These are phyloP conservation scores for Populus hybrid DNA, from an alignment of 441 rosid genomes.

Conservation along the genomic window DNA sequence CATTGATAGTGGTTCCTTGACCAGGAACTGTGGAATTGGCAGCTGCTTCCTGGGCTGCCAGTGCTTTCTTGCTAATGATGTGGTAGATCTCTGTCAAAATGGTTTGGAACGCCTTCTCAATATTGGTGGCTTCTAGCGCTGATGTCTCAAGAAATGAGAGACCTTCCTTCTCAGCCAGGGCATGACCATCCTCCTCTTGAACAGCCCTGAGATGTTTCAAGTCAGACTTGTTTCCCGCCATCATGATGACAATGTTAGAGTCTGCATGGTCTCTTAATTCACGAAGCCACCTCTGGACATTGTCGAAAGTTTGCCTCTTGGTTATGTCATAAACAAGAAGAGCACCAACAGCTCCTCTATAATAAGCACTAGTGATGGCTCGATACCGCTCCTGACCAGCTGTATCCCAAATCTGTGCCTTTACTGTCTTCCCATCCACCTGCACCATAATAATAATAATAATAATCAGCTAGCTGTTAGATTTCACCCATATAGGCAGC, in stretches of 20 bases:
- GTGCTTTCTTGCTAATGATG: slow-evolving; percentile 86
- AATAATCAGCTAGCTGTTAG: neutral
- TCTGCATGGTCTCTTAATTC: slow-evolving; percentile 93
- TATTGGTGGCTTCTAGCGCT: slow-evolving; percentile 75
- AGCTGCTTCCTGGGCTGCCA: slow-evolving; percentile 88
- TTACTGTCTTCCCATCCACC: slow-evolving; percentile 91
- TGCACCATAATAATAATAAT: slow-evolving; percentile 11
- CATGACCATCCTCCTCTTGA: slow-evolving; percentile 62
- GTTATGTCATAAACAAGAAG: slow-evolving; percentile 20
- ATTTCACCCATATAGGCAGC: neutral
- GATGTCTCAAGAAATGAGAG: slow-evolving; percentile 93
- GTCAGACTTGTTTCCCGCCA: slow-evolving; percentile 93
- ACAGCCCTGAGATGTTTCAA: slow-evolving; percentile 82
- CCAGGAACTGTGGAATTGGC: slow-evolving; percentile 55
- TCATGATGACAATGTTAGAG: slow-evolving; percentile 93
- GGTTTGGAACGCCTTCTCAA: slow-evolving; percentile 89
- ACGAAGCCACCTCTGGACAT: slow-evolving; percentile 81
- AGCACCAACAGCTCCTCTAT: slow-evolving; percentile 96
- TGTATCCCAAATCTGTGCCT: slow-evolving; percentile 98
- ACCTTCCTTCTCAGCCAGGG: slow-evolving; percentile 80
- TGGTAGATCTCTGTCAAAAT: slow-evolving; percentile 78
- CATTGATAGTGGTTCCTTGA: slow-evolving; percentile 81
- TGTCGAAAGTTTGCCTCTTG: slow-evolving; percentile 45
- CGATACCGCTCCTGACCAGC: slow-evolving; percentile 96
- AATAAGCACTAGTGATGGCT: slow-evolving; percentile 93